Evolutionary conservation across 345 rosid species (phyloP).

Genomic region (Raphanus raphanistrum): DNA sequence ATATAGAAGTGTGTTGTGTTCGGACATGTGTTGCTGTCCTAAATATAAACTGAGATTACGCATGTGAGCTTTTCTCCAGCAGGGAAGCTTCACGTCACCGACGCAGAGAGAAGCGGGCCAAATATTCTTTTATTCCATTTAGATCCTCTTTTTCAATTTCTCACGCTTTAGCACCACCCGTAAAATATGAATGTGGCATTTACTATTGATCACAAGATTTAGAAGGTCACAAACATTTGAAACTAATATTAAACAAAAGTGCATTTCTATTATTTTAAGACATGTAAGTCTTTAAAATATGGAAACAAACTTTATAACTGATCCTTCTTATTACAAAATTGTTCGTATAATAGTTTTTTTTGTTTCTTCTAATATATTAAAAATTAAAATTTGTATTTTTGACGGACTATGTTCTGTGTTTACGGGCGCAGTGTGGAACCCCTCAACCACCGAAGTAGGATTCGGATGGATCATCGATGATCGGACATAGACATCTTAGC

Average conservation of each 20-base stretch:
- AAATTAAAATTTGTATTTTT: neutral
- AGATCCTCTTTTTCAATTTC: conserved; percentile 5
- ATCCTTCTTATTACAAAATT: neutral
- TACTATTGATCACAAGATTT: neutral
- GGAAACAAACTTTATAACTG: neutral
- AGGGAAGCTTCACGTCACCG: conserved; percentile 42
- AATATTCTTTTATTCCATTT: conserved; percentile 15
- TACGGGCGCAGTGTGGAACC: too few species aligned
- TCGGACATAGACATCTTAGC: too few species aligned
- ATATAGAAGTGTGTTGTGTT: conserved; percentile 26
- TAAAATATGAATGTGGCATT: neutral
- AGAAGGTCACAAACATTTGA: neutral
- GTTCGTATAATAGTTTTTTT: neutral
- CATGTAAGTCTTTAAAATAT: neutral
- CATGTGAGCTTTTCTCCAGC: conserved; percentile 33
- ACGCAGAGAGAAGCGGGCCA: conserved; percentile 7
- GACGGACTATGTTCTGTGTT: too few species aligned
- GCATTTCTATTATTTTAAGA: neutral
- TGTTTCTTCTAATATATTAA: neutral
- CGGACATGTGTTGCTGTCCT: conserved; percentile 38
- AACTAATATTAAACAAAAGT: neutral
- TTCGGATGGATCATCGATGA: too few species aligned
- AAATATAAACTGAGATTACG: conserved; percentile 27
- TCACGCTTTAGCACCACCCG: conserved; percentile 1
- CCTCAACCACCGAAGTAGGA: too few species aligned